Evolutionary conservation across 139 green algal genomes (phyloP).

Genomic region (Yamagishiella unicocca): DNA sequence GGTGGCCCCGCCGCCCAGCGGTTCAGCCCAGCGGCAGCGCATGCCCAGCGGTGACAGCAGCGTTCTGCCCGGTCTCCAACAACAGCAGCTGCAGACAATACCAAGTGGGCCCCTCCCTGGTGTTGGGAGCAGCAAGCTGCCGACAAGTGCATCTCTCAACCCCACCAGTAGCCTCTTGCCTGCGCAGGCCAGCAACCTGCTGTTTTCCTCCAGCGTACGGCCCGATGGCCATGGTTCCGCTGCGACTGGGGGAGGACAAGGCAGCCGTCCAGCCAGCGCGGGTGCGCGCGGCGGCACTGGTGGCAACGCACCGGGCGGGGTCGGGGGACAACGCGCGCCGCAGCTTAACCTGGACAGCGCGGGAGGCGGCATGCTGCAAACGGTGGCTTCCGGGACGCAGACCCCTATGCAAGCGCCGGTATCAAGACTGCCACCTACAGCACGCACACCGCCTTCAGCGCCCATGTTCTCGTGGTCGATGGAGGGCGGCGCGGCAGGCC

Average conservation of each 20-base stretch:
- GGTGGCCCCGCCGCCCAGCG: neutral
- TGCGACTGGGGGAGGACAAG: neutral
- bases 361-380: neutral
- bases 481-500: neutral
- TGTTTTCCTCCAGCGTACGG: neutral
- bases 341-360: neutral
- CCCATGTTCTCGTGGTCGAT: neutral
- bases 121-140: constrained; percentile 33
- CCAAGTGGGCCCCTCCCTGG: neutral
- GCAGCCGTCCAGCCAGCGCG: neutral
- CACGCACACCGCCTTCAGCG: neutral
- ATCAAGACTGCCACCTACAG: neutral
- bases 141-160: neutral
- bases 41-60: neutral
- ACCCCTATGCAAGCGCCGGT: neutral
- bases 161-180: neutral
- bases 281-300: neutral
- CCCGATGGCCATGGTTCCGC: neutral
- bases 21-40: neutral
- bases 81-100: neutral
- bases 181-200: constrained; percentile 5
- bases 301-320: neutral
- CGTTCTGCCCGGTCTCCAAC: neutral
- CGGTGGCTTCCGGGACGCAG: neutral
- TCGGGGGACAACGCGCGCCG: neutral